Conservation (phyloP, 768 basidiomycete species). For the Russula olivacea region DNA sequence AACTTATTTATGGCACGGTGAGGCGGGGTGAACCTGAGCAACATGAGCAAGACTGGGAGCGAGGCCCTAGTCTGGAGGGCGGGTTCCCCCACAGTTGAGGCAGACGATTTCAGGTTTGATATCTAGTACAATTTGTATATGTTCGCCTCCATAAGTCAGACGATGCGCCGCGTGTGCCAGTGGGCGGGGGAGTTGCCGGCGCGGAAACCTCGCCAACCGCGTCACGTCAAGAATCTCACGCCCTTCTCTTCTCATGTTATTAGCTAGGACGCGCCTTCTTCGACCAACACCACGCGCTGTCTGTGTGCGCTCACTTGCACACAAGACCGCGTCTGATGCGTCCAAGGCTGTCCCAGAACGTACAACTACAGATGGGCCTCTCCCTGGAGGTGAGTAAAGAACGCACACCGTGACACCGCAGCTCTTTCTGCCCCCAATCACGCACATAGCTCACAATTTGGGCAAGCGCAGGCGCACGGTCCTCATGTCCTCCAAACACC, state of each 20-base stretch:
- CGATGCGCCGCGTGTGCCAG: no score
- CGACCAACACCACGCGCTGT: background rate
- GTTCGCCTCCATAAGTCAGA: background rate
- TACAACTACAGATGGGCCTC: background rate
- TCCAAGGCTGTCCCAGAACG: background rate
- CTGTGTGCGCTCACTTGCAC: background rate
- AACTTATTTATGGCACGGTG: constrained; percentile 30
- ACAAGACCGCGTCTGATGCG: background rate
- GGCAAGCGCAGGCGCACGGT: constrained; percentile 29
- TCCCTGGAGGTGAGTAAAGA: constrained; percentile 1
- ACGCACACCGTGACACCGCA: background rate
- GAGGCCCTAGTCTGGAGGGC: constrained; percentile 2
- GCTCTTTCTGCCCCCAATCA: background rate
- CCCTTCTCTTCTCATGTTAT: background rate
- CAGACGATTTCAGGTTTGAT: background rate
- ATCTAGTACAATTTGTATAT: background rate
- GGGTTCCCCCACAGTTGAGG: background rate
- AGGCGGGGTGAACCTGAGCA: constrained; percentile 30
- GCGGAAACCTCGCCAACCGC: no score
- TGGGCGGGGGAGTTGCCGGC: no score
- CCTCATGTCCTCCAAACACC: constrained; percentile 68
- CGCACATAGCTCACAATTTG: background rate
- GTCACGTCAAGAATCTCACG: background rate
- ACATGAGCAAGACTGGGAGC: constrained; percentile 19
- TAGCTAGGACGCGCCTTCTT: constrained; percentile 1